Base-by-base conservation (phyloP, 1,139 yeast genomes). In the Waltiozyma sp. region DNA sequence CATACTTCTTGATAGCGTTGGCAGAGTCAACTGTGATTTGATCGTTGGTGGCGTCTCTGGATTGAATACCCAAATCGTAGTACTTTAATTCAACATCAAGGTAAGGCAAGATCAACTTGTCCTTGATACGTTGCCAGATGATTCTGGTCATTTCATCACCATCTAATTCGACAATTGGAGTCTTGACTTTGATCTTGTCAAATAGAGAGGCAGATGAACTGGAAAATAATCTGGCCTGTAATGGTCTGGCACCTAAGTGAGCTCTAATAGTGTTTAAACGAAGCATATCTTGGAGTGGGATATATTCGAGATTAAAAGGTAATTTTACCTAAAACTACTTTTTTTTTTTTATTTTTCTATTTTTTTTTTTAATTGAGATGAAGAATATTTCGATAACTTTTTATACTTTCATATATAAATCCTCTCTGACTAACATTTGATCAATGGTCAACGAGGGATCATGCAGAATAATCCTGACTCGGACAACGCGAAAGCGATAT, bases 91-190 rank as follows among this genome's bases (percentile, higher is more conserved):
- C 95, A 46, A 89, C 73, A 57, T 89, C 86, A 57, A 89, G 69
- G 65, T 80, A 86, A 36, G 97, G 97, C 47, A 72, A 69, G 62
- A 89, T 80, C 60, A 89, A 75, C 66, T 84, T 79, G 52, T 77
- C 81, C 67, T 81, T 83, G 67, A 87, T 87, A 60, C 77, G 71
- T 55, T 83, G 73, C 96, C 96, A 87, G 67, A 87, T 87, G 60
- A 87, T 85, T 62, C 95, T 75, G 59, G 94, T 87, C 91, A 79
- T 85, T 66, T 89, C 97, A 64, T 89, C 97, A 55, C 97, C 97
- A 59, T 89, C 97, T 75, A 89, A 74, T 63, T 89, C 97, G 53
- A 89, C 97, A 54, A 89, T 72, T 58, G 97, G 97, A 58, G 76
- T 82, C 63, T 77, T 75, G 47, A 89, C 96, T 57, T 77, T 73